Evolutionary conservation across 345 rosid species (phyloP).

Genomic region (Eucalyptus microcorys): DNA sequence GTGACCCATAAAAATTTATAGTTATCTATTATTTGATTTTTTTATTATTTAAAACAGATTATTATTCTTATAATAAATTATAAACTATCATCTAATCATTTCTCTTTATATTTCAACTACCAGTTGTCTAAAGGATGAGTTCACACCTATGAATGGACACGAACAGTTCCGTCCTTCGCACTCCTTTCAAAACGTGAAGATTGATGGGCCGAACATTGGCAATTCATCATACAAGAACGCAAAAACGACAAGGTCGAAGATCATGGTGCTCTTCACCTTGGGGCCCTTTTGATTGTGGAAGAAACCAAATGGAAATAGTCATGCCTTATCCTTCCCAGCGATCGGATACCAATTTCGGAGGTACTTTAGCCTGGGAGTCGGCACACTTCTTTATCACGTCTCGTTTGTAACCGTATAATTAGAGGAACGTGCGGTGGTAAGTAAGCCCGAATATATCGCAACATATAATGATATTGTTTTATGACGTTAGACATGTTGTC

Average conservation of each 20-base stretch:
- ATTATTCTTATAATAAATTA: too few relatives aligned
- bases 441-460: background rate
- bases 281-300: background rate
- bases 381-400: background rate
- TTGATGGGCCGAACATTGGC: background rate
- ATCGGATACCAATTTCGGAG: background rate
- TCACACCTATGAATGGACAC: background rate
- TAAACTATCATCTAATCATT: too few relatives aligned
- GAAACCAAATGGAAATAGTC: background rate
- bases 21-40: too few relatives aligned
- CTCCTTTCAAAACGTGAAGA: background rate
- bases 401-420: background rate
- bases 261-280: background rate
- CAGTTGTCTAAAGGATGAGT: too few relatives aligned
- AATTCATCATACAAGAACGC: background rate
- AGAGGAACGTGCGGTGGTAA: background rate
- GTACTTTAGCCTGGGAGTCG: background rate
- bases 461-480: background rate
- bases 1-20: too few relatives aligned
- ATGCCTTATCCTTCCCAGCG: background rate
- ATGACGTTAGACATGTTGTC: background rate
- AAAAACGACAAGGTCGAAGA: background rate
- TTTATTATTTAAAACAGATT: too few relatives aligned
- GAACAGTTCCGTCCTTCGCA: background rate
- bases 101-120: too few relatives aligned